Base-by-base conservation (phyloP, 768 basidiomycete species). In the Tephrocybe sp. region DNA sequence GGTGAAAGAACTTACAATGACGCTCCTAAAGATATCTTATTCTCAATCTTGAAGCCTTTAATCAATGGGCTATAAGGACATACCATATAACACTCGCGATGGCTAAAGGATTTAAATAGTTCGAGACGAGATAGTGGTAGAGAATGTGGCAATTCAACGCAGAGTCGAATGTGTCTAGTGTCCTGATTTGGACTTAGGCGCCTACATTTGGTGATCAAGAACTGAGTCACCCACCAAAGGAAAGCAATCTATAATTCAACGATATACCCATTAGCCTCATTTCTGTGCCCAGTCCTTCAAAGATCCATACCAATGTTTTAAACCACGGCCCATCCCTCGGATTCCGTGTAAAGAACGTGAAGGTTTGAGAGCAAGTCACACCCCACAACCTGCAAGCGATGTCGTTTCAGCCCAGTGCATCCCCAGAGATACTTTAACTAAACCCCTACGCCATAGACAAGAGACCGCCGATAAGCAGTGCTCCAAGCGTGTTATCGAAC, bases 41-140 rank as follows among this genome's bases (percentile, higher is more conserved):
- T 34, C 33, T 34, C 14, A 8, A 14, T 34, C 33, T 8, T 8
- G 9, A 8, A 34, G 23, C 13, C 39, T 13, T 48, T 31, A 39
- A 6, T 13, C 7, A 31, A 34, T 3, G 17, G 48, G 35, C 45
- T 14, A 19, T 4, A 48, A 20, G 16, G 49, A 51, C 77, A 33
- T 43, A 80, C 83, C 83, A 85, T 9, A 78, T 69, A 0, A 77
- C 76, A 17, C 55, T 52, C 12, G 59, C 8, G 16, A 84, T 65
- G 2, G 80, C 73, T 14, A 63, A 5, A 2, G 75, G 73, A 55
- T 78, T 76, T 50, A 76, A 61, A 56, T 74, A 84, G 63, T 84
- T 82, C 36, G 60, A 65, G 38, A 84, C 79, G 45, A 83, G 70
- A 56, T 84, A 84, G 58, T 71, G 72, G 55, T 84, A 85, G 34